A percentile compares a stretch with the other conserved stretches of the same genome.
phyloP scores from a whole-genome alignment of 2,329 filamentous ascomycete genomes.

The Xylariaceae sp. region DNA sequence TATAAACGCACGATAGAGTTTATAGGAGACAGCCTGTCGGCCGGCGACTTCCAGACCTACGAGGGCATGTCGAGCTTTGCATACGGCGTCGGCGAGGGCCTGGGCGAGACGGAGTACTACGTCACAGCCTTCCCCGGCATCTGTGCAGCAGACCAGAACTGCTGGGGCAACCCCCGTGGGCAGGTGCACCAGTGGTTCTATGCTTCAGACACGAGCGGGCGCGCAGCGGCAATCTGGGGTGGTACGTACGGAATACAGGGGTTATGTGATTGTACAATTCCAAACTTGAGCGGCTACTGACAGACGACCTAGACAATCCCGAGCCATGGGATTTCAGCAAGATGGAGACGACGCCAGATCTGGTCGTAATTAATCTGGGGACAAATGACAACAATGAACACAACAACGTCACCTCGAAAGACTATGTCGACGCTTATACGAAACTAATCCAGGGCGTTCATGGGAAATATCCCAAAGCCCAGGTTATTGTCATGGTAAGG shows the following conservation, averaged over 20 bases:
- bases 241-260: conserved; percentile 31
- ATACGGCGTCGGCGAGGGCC: conserved; percentile 49
- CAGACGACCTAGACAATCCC: conserved; percentile 31
- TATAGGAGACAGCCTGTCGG: conserved; percentile 44
- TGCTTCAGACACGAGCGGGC: conserved; percentile 47
- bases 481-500: conserved; percentile 40
- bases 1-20: conserved; percentile 37
- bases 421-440: conserved; percentile 38
- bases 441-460: conserved; percentile 43
- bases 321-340: conserved; percentile 41
- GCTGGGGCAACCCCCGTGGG: conserved; percentile 47
- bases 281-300: conserved; percentile 5
- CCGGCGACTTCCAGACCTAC: conserved; percentile 53
- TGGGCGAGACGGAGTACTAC: conserved; percentile 54
- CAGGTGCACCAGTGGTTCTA: conserved; percentile 54
- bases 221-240: conserved; percentile 39
- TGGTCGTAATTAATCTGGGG: conserved; percentile 43
- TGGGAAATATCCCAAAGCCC: conserved; percentile 40
- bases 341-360: conserved; percentile 36
- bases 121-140: conserved; percentile 55
- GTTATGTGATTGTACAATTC: too few relatives aligned
- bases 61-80: conserved; percentile 53
- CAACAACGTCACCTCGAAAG: conserved; percentile 36
- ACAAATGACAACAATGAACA: conserved; percentile 41
- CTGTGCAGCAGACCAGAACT: conserved; percentile 49